Evolutionary conservation across 352 stramenopile species (phyloP), one percentile per base, ranked within the genome.

Genomic region (Chrysophaeum taylorii): DNA sequence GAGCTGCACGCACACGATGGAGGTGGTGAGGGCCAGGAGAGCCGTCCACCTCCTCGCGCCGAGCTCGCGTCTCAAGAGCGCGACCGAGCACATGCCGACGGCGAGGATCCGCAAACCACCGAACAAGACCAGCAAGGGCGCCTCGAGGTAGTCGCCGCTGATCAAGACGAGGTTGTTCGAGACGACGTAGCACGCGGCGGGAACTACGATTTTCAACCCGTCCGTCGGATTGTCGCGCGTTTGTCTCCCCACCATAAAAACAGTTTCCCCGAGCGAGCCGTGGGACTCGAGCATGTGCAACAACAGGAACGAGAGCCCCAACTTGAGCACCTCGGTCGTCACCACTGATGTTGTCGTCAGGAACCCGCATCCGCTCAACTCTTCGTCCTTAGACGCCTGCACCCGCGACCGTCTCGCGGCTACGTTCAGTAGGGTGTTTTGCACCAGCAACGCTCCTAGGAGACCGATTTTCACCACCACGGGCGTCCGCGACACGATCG

Each of bases 121-220:
- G 37, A 77, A 80, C n/a, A 89, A 25, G 4, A 23, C 57, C 33
- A 66, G 57, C 4, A 87, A 89, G 0, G 87, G 85, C 5, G 85
- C 85, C 73, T 94, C 86, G 23, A 96, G 78, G 74, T 94, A 91
- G 15, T 76, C 85, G 43, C 94, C 76, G 12, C 89, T 89, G 36
- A 92, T 72, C 69, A 93, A 93, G 4, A 94, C 77, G 5, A 94
- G 75, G 81, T 94, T 94, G 76, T 95, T 96, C 77, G 94, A 88
- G n/a, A 95, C 69, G 0, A 76, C 88, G 74, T 95, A 96, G 12
- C 95, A 76, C 27, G 94, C 79, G 29, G 57, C 57, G 5, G 57
- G 57, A 31, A 66, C 57, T 9, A 43, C 21, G 5, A 66, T 45
- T 25, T 66, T 66, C 12, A 1, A 1, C 33, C 57, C 41, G 16